phyloP scores from a whole-genome alignment of 805 yeast genomes.

The Candida tammaniensis region DNA sequence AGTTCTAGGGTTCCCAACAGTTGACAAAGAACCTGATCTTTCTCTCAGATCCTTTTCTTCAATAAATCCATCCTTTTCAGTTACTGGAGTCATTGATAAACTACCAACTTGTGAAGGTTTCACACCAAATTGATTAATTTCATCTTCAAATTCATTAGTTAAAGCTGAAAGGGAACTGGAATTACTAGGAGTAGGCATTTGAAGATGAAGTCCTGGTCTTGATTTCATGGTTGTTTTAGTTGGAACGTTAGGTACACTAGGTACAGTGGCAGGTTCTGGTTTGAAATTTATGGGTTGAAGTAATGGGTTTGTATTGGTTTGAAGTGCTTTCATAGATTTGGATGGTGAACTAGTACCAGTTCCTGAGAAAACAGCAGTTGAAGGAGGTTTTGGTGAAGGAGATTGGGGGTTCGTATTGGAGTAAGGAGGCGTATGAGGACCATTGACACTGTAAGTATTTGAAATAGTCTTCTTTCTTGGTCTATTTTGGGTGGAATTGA shows the following conservation, averaged over 20 bases:
- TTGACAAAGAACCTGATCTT: constrained; percentile 14
- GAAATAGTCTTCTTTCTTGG: constrained; percentile 41
- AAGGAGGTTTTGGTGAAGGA: constrained; percentile 34
- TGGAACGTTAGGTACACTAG: constrained; percentile 1
- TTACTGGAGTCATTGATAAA: constrained; percentile 76
- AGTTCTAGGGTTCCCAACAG: background rate
- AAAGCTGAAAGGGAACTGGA: constrained; percentile 35
- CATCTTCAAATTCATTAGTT: constrained; percentile 34
- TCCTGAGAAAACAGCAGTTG: constrained; percentile 16
- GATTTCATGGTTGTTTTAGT: constrained; percentile 5
- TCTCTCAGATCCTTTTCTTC: constrained; percentile 15
- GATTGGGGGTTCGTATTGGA: constrained; percentile 34
- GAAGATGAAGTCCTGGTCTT: constrained; percentile 50
- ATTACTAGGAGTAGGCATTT: constrained; percentile 70
- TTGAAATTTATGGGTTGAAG: constrained; percentile 56
- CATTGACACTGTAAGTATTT: constrained; percentile 25
- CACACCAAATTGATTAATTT: constrained; percentile 66
- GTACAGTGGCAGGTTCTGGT: constrained; percentile 7
- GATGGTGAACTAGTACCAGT: constrained; percentile 35
- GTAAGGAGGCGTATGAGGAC: constrained; percentile 40
- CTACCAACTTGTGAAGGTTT: constrained; percentile 53
- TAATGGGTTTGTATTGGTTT: constrained; percentile 42
- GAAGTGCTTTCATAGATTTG: constrained; percentile 50
- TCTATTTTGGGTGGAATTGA: constrained; percentile 18
- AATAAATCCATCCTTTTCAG: constrained; percentile 47